Evolutionary conservation across 1,139 yeast genomes (phyloP).

Genomic region (Yamadazyma blattariae): DNA sequence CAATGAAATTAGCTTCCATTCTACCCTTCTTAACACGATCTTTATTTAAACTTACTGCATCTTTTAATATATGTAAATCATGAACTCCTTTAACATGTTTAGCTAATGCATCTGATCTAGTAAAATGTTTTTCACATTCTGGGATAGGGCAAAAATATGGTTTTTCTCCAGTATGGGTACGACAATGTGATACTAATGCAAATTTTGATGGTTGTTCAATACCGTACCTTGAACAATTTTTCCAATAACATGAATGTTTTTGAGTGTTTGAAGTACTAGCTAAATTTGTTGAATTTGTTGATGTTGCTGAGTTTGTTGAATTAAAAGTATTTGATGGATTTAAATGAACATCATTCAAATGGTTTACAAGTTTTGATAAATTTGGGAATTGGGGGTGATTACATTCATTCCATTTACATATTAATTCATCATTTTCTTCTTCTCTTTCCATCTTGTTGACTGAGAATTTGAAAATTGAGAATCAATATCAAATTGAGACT

Average conservation of each 20-base stretch:
- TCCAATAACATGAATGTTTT: constrained; percentile 62
- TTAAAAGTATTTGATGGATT: constrained; percentile 2
- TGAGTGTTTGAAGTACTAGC: constrained; percentile 16
- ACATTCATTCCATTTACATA: constrained; percentile 39
- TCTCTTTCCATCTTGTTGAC: constrained; percentile 4
- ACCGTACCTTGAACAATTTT: constrained; percentile 54
- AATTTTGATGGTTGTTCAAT: constrained; percentile 55
- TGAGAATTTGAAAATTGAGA: too few species aligned
- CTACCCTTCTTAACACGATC: constrained; percentile 22
- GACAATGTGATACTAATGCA: constrained; percentile 59
- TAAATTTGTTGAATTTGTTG: too few species aligned
- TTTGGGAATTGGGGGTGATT: constrained; percentile 15
- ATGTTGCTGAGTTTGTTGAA: too few species aligned
- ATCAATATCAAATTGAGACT: background rate
- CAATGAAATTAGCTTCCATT: constrained; percentile 18
- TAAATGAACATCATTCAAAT: constrained; percentile 30
- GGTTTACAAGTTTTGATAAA: constrained; percentile 30
- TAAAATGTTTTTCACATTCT: constrained; percentile 62
- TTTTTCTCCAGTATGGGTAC: constrained; percentile 66
- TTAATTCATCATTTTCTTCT: constrained; percentile 11
- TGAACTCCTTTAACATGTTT: constrained; percentile 65
- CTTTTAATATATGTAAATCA: constrained; percentile 42
- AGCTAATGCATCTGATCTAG: constrained; percentile 59
- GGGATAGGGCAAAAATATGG: constrained; percentile 70
- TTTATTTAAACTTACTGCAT: constrained; percentile 28